Percentiles rank a stretch among this genome's conserved stretches.
phyloP scores from a whole-genome alignment of 257 asterid species.

The Przewalskia tangutica region DNA sequence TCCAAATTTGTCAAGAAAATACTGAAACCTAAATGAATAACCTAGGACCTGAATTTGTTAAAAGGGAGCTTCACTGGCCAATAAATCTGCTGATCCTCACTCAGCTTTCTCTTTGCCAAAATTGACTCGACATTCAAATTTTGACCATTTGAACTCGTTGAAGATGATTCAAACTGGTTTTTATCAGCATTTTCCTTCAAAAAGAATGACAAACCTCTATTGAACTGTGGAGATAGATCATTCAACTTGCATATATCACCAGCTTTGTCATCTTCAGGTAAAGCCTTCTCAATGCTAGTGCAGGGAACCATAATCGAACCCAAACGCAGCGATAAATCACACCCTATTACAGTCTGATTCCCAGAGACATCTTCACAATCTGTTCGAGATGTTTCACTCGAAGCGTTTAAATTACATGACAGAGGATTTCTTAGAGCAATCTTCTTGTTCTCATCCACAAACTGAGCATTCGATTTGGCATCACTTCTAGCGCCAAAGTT shows the following conservation, averaged over 20 bases:
- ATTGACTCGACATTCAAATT: constrained; percentile 9
- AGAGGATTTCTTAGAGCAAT: constrained; percentile 9
- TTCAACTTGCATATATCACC: constrained; percentile 17
- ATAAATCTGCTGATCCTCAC: constrained; percentile 14
- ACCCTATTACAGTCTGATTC: constrained; percentile 27
- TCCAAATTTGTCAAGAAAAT: background rate
- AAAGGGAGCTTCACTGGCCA: constrained; percentile 19
- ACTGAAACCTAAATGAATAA: background rate
- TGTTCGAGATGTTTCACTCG: constrained; percentile 9
- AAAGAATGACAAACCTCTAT: constrained; percentile 14
- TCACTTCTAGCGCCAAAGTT: constrained; percentile 10
- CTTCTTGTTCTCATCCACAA: constrained; percentile 14
- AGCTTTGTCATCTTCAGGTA: constrained; percentile 18
- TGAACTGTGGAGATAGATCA: constrained; percentile 14
- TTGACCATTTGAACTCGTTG: constrained; percentile 10
- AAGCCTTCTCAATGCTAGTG: constrained; percentile 10
- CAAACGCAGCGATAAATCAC: constrained; percentile 74
- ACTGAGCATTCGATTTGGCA: constrained; percentile 16
- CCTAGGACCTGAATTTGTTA: constrained; percentile 12
- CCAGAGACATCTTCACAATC: constrained; percentile 10
- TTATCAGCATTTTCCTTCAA: constrained; percentile 8
- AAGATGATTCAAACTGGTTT: constrained; percentile 1
- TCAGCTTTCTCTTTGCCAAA: constrained; percentile 14
- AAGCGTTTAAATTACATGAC: constrained; percentile 11
- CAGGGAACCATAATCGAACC: constrained; percentile 44